These are phyloP conservation scores for Chamaecyparis obtusa DNA, from an alignment of 75 land plant genomes.

Conservation along the genomic window DNA sequence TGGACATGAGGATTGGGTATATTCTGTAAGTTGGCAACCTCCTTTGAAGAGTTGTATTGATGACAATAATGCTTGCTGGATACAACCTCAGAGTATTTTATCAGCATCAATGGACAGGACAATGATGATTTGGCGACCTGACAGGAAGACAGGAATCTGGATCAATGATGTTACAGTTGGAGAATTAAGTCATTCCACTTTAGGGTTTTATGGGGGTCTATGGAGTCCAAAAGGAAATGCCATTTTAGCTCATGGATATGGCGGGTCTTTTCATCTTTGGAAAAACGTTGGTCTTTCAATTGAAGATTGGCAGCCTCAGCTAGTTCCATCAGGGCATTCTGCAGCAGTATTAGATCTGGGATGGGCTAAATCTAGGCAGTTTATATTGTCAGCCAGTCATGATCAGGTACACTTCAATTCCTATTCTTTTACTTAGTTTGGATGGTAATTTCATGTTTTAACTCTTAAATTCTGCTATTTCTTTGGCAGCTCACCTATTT, in stretches of 20 bases:
- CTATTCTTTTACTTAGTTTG: neutral
- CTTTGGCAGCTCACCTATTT: neutral
- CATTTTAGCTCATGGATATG: constrained; percentile 94
- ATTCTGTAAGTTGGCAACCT: constrained; percentile 94
- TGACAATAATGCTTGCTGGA: constrained; percentile 18
- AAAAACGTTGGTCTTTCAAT: constrained; percentile 54
- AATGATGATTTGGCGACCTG: constrained; percentile 99
- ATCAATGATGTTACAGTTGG: constrained; percentile 93
- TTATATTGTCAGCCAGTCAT: constrained; percentile 89
- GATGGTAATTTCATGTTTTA: neutral
- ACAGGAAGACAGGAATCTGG: constrained; percentile 85
- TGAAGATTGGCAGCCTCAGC: constrained; percentile 86
- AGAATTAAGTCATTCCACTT: constrained; percentile 83
- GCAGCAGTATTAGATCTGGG: constrained; percentile 72
- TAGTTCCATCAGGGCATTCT: constrained; percentile 93
- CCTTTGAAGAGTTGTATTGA: constrained; percentile 21
- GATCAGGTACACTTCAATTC: constrained; percentile 67
- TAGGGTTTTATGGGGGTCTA: constrained; percentile 95
- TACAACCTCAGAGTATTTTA: constrained; percentile 73
- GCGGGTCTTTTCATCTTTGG: constrained; percentile 97
- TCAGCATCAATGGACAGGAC: constrained; percentile 99
- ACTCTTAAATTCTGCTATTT: neutral
- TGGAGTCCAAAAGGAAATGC: constrained; percentile 83
- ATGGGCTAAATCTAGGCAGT: constrained; percentile 77
- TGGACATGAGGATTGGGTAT: constrained; percentile 99